phyloP scores from a whole-genome alignment of 306 rosid species.

The Prunus mongolica region DNA sequence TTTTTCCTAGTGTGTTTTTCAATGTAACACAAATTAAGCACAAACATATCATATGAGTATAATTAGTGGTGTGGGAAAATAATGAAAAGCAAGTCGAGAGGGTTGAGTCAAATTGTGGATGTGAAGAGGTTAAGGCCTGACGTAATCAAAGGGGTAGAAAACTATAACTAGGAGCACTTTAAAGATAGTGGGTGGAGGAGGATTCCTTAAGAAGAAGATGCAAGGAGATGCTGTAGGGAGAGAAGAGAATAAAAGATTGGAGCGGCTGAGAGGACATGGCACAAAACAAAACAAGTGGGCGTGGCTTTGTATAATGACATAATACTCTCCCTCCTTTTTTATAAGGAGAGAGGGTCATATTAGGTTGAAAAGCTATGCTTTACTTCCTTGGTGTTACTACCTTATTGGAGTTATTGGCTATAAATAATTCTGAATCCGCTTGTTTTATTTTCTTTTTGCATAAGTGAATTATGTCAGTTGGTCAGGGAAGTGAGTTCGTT shows the following conservation, averaged over 20 bases:
- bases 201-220: constrained; percentile 16
- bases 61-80: background rate
- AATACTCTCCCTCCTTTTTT: background rate
- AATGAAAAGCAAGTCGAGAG: background rate
- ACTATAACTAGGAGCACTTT: background rate
- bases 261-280: background rate
- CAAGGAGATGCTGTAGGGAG: background rate
- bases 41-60: background rate
- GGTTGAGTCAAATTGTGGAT: background rate
- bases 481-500: accelerated
- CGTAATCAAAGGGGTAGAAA: background rate
- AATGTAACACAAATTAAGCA: background rate
- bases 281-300: background rate
- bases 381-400: background rate
- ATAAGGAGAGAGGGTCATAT: background rate
- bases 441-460: too few species aligned
- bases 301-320: background rate
- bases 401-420: too few species aligned
- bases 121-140: background rate
- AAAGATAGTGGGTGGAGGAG: constrained; percentile 13
- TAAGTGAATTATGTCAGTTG: too few species aligned
- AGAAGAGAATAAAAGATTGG: background rate
- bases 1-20: too few species aligned
- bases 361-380: background rate
- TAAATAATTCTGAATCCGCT: too few species aligned